Evolutionary conservation across 2,329 filamentous ascomycete genomes (phyloP).

Genomic region (Chaetomium strumarium): DNA sequence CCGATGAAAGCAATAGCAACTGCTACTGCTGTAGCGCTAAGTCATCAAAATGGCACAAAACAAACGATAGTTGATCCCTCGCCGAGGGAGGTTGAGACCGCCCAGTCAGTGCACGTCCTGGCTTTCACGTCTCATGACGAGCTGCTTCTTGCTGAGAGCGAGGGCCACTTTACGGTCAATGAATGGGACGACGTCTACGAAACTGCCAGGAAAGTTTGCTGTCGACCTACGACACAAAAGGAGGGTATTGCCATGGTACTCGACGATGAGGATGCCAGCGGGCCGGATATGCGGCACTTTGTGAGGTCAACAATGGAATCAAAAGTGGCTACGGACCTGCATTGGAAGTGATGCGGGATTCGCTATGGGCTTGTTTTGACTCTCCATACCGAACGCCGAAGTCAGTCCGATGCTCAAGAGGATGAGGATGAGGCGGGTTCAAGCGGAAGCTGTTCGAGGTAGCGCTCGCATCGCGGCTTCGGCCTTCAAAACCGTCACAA

Average conservation of each 20-base stretch:
- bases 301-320: constrained; percentile 55
- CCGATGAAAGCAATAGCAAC: constrained; percentile 70
- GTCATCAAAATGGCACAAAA: constrained; percentile 34
- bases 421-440: background rate
- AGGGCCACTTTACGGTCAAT: constrained; percentile 68
- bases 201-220: constrained; percentile 61
- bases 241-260: constrained; percentile 39
- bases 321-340: constrained; percentile 48
- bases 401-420: background rate
- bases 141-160: constrained; percentile 72
- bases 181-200: constrained; percentile 70
- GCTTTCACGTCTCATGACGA: constrained; percentile 71
- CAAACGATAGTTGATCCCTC: constrained; percentile 55
- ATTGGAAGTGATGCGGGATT: constrained; percentile 47
- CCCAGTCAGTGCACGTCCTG: constrained; percentile 73
- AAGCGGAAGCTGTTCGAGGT: background rate
- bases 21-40: constrained; percentile 58
- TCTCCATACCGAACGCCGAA: background rate
- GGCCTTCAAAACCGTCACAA: background rate
- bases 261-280: constrained; percentile 39
- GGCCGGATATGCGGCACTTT: constrained; percentile 52
- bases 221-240: constrained; percentile 33
- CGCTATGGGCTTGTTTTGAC: background rate
- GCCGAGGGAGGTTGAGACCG: constrained; percentile 53
- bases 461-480: background rate